Conservation (phyloP, 495 filamentous ascomycete genomes). For the Xylaria bambusicola region DNA sequence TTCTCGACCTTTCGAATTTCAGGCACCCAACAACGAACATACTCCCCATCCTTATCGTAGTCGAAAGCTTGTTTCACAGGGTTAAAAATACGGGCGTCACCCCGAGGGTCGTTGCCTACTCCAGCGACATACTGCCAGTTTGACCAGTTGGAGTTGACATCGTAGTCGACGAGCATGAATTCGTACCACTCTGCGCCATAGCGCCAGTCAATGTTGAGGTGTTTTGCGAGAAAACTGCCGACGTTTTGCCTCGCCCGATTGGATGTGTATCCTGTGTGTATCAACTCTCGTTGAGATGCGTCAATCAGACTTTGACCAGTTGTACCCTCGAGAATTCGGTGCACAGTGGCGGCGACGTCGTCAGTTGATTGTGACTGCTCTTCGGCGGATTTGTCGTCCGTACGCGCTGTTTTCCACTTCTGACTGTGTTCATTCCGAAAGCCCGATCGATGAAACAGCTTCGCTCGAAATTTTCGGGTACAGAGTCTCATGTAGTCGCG, state of each 20-base stretch:
- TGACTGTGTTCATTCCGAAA: slow-evolving; percentile 49
- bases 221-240: slow-evolving; percentile 68
- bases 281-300: slow-evolving; percentile 66
- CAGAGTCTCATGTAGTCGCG: slow-evolving; percentile 76
- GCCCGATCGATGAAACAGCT: slow-evolving; percentile 62
- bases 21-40: slow-evolving; percentile 65
- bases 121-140: slow-evolving; percentile 78
- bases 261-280: slow-evolving; percentile 70
- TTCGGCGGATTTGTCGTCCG: slow-evolving; percentile 29
- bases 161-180: slow-evolving; percentile 67
- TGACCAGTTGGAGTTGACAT: slow-evolving; percentile 70
- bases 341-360: slow-evolving; percentile 39
- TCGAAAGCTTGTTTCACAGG: slow-evolving; percentile 71
- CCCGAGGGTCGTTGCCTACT: slow-evolving; percentile 72
- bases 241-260: slow-evolving; percentile 74
- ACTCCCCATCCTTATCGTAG: slow-evolving; percentile 66
- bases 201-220: slow-evolving; percentile 73
- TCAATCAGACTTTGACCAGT: slow-evolving; percentile 73
- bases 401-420: slow-evolving; percentile 42
- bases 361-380: slow-evolving; percentile 33
- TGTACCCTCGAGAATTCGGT: slow-evolving; percentile 59
- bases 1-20: slow-evolving; percentile 56
- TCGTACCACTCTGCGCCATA: slow-evolving; percentile 81
- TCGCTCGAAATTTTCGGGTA: slow-evolving; percentile 61
- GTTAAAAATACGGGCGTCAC: slow-evolving; percentile 68